These are phyloP conservation scores for Lagerstroemia speciosa DNA, from an alignment of 345 rosid species.

Conservation along the genomic window DNA sequence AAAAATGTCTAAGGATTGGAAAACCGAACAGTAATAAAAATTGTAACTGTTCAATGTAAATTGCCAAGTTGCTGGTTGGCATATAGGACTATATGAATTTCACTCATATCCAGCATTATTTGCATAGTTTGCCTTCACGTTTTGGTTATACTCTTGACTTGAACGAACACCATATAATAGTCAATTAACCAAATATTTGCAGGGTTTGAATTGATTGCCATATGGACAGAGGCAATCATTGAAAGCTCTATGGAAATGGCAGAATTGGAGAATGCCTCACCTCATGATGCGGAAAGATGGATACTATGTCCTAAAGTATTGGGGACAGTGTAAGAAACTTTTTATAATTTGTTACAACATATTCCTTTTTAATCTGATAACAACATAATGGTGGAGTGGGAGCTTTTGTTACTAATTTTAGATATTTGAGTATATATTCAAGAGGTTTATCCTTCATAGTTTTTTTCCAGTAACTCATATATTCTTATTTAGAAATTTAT, in stretches of 20 bases:
- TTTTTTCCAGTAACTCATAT: neutral
- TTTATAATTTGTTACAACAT: neutral
- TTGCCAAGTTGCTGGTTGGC: neutral
- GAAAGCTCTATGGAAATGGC: constrained; percentile 92
- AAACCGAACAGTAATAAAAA: neutral
- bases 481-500: neutral
- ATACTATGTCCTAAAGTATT: constrained; percentile 51
- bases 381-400: neutral
- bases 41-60: neutral
- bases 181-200: constrained; percentile 14
- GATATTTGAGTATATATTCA: neutral
- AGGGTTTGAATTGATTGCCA: constrained; percentile 68
- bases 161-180: neutral
- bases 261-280: constrained; percentile 82
- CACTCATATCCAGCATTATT: neutral
- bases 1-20: neutral
- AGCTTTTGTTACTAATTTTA: neutral
- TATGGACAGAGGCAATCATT: constrained; percentile 64
- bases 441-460: neutral
- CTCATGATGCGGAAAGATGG: constrained; percentile 93
- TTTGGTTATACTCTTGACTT: neutral
- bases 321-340: constrained; percentile 49
- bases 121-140: neutral
- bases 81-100: neutral
- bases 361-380: neutral